Base-by-base conservation (phyloP, 495 filamentous ascomycete genomes). In the Aspergillus bertholletiae region DNA sequence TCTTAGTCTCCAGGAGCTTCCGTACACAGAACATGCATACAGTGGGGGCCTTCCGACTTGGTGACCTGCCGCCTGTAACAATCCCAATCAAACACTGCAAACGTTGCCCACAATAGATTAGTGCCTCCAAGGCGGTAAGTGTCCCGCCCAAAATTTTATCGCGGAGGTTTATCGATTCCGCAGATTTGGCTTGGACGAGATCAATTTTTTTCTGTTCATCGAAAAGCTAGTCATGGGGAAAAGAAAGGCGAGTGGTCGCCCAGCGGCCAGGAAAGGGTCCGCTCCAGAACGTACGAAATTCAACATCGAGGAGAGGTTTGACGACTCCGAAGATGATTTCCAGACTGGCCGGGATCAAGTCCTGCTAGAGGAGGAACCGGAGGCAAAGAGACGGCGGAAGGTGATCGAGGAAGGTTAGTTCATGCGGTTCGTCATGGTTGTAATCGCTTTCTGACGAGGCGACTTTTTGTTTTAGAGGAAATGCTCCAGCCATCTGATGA, bases 301-400 rank as follows among this genome's bases (percentile, higher is more conserved):
- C 46, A 61, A 76, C 49, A 81, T 84, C n/a, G 92, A 87, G 73
- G 83, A 88, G 66, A 87, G 93, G 63, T 86, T 96, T 58, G 90
- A 92, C 61, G 86, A 95, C 64, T 93, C 90, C 1, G 89, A 95
- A 62, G 94, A 98, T 72, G 91, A 94, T 55, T 96, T 96, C 71
- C 87, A 88, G 61, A 72, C 89, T 35, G 83, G 88, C 52, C 82
- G 88, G 27, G 93, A 97, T 69, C 85, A 89, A 60, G 82, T 98
- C 49, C 70, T 95, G 61, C 76, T 98, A 23, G 89, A 94, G 43
- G 88, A 93, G 57, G 85, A 77, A 26, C 88, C 87, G 26, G 83
- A 86, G 24, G 82, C 86, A 40, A 96, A 94, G 76, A 84, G 87
- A 59, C 77, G 84, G 57, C 81, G 84, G 63, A 85, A 82, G 60